Base-by-base conservation (phyloP, 1,284 basidiomycete species). In the Tetrapyrgos nigripes region DNA sequence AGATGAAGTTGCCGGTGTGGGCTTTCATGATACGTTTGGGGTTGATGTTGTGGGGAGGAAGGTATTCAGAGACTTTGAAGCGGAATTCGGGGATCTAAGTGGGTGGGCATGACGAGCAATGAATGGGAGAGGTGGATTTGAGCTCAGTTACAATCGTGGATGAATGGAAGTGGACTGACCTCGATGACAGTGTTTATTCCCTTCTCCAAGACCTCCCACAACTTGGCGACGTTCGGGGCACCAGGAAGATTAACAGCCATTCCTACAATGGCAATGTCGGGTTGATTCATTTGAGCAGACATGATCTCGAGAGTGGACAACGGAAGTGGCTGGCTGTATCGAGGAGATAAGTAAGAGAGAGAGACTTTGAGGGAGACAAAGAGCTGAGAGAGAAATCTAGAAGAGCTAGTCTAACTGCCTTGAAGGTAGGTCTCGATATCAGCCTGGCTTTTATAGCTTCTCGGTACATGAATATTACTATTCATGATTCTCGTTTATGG, bases 221-320 rank as follows among this genome's bases (percentile, higher is more conserved):
- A 73, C 50, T 78, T 71, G 5, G 72, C 67, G 2, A 71, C 64
- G 62, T 79, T 74, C 2, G 70, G 66, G 5, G 87, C 86, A 1
- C 86, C 84, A 0, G 89, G 88, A 66, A 88, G 77, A 54, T 84
- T 82, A 33, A 84, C 77, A 1, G 87, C 83, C 87, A 90, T 89
- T 6, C 89, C 89, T 51, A 90, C 76, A 58, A 91, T 83, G 2
- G 89, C 89, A 45, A 90, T 83, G 37, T n/a, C n/a, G n/a, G n/a
- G n/a, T n/a, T n/a, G n/a, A n/a, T n/a, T n/a, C n/a, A n/a, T n/a
- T n/a, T n/a, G n/a, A n/a, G n/a, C n/a, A n/a, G n/a, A n/a, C n/a
- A n/a, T n/a, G n/a, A n/a, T n/a, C n/a, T n/a, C n/a, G n/a, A n/a
- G n/a, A n/a, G n/a, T n/a, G n/a, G n/a, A n/a, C n/a, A n/a, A n/a